Evolutionary conservation across 345 rosid genomes (phyloP).

Genomic region (Acer negundo): DNA sequence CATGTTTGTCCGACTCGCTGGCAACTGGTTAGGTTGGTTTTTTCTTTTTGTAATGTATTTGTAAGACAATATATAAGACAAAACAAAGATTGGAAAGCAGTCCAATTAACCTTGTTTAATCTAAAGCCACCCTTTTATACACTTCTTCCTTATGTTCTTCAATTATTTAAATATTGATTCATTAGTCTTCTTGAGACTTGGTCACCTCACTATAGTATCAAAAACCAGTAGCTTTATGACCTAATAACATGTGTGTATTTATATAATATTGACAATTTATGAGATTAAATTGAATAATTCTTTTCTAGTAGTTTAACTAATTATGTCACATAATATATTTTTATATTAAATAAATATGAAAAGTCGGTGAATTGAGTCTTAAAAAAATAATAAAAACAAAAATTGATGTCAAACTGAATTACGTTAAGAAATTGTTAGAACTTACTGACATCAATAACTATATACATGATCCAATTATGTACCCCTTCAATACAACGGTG

Average conservation of each 20-base stretch:
- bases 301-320: background rate
- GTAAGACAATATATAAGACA: background rate
- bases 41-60: background rate
- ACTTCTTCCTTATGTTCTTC: background rate
- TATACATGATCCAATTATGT: no score
- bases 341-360: no score
- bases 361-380: background rate
- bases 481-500: no score
- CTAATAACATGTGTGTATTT: no score
- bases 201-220: background rate
- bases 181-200: background rate
- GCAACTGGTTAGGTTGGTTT: background rate
- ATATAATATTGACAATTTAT: no score
- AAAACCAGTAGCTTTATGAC: no score
- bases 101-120: background rate
- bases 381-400: no score
- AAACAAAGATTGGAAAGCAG: background rate
- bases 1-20: background rate
- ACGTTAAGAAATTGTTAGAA: no score
- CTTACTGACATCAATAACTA: no score
- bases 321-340: no score
- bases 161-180: background rate
- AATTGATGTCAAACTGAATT: no score
- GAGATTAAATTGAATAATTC: no score
- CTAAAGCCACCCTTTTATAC: background rate